Conservation (phyloP, 1,284 basidiomycete species). For the Fistulinella cinereoalba region DNA sequence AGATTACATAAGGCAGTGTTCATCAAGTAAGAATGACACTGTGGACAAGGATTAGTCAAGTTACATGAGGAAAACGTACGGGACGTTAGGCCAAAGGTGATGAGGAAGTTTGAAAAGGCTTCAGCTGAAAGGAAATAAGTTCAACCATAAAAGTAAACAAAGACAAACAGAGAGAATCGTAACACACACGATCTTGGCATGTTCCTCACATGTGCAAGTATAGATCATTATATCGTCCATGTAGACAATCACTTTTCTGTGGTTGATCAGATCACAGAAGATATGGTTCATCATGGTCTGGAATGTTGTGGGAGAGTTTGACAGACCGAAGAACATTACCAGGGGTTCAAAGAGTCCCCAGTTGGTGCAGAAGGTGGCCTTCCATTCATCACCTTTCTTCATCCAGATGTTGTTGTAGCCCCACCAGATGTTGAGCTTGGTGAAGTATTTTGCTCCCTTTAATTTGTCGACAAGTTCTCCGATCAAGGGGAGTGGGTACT, state of each 20-base stretch:
- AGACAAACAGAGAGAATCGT: too few relatives aligned
- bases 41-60: too few relatives aligned
- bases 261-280: not conserved
- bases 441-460: not conserved
- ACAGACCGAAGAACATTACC: not conserved
- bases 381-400: slow-evolving; percentile 1
- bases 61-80: too few relatives aligned
- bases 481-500: too few relatives aligned
- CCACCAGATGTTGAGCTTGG: not conserved
- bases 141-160: too few relatives aligned
- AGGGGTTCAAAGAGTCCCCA: not conserved
- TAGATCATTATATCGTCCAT: not conserved
- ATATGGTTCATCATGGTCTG: not conserved
- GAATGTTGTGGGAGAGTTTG: not conserved
- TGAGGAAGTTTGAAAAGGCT: too few relatives aligned
- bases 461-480: not conserved
- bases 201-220: not conserved
- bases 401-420: slow-evolving; percentile 2
- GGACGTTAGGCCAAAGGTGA: too few relatives aligned
- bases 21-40: too few relatives aligned
- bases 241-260: not conserved
- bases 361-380: not conserved
- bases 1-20: too few relatives aligned
- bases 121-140: too few relatives aligned
- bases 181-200: not conserved